Evolutionary conservation across 371 early-diverging fungal species (phyloP), one percentile per base, ranked within the genome.

Genomic region (Apophysomyces trapeziformis): DNA sequence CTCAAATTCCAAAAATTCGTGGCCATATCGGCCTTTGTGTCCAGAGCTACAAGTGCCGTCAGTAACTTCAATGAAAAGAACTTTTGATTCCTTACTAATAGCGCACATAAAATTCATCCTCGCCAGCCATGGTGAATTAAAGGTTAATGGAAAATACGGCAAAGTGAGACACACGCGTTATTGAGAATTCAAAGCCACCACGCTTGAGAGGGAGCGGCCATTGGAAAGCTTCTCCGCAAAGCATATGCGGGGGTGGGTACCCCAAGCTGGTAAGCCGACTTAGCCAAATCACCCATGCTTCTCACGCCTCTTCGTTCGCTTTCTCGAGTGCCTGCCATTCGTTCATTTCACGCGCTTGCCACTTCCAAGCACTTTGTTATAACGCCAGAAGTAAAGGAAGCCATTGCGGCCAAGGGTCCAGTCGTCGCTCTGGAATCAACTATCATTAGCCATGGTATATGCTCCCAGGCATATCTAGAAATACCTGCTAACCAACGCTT

Each of bases 1-100:
- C 78, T 98, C 98, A 73, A 98, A 99, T 79, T 97, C 97, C 59
- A 99, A 87, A 77, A 97, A 99, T 86, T 99, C 99, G 82, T 99
- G 98, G 18, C 99, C 99, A 76, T 93, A 96, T 69, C 93, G 88
- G 58, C 98, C 98, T 73, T 84, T 88, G 74, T 97, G 96, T 11
- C 98, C 99, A 16, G 93, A 90, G 72, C 95, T 95, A 59, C 58
- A 13, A 43, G 8, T 13, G 21, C 6, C 9, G 26, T 18, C 47
- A 60, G 56, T 9, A 39, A 59, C 44, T 44, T 66, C 54, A 18
- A 50, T 18, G 21, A 21, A 7, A 9, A 18, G 1, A 18, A 9
- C 68, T 50, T 26, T 18, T 18, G 9, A 50, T n/a, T 18, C 76
- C 88, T 77, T 86, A 93, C 93, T 95, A 95, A 83, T 93, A 95